These are phyloP conservation scores for Rubus parviflorus DNA, from an alignment of 306 rosid species.

Conservation along the genomic window DNA sequence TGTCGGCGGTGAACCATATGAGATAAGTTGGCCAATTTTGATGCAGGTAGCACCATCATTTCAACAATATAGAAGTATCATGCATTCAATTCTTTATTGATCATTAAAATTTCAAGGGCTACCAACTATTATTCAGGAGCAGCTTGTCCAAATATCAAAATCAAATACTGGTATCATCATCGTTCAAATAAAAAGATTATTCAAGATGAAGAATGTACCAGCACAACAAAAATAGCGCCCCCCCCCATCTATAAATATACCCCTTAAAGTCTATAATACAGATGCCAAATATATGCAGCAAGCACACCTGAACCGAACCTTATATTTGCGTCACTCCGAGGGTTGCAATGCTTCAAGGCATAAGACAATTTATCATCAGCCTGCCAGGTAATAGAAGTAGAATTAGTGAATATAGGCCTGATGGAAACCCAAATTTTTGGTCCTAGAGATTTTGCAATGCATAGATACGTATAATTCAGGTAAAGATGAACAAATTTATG, in stretches of 20 bases:
- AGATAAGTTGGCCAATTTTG: neutral
- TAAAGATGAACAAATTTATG: slow-evolving; percentile 4
- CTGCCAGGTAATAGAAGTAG: slow-evolving; percentile 52
- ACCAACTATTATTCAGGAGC: neutral
- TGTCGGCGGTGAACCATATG: neutral
- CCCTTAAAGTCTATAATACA: slow-evolving; percentile 23
- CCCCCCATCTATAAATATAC: neutral
- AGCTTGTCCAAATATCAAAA: neutral
- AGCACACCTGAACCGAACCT: slow-evolving; percentile 76
- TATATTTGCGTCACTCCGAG: slow-evolving; percentile 77
- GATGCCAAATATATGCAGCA: slow-evolving; percentile 36
- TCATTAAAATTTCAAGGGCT: neutral
- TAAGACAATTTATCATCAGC: slow-evolving; percentile 89
- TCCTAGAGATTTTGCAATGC: slow-evolving; percentile 3
- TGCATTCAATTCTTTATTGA: neutral
- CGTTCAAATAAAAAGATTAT: neutral
- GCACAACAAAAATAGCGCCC: neutral
- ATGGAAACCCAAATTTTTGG: slow-evolving; percentile 1
- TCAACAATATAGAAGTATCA: neutral
- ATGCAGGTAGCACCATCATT: neutral
- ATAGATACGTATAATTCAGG: slow-evolving; percentile 5
- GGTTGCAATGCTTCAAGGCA: slow-evolving; percentile 88
- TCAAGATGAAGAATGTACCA: neutral
- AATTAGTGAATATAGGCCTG: slow-evolving; percentile 17
- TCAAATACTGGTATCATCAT: neutral